Evolutionary conservation across 306 rosid genomes (phyloP).

Genomic region (Quercus cerris): DNA sequence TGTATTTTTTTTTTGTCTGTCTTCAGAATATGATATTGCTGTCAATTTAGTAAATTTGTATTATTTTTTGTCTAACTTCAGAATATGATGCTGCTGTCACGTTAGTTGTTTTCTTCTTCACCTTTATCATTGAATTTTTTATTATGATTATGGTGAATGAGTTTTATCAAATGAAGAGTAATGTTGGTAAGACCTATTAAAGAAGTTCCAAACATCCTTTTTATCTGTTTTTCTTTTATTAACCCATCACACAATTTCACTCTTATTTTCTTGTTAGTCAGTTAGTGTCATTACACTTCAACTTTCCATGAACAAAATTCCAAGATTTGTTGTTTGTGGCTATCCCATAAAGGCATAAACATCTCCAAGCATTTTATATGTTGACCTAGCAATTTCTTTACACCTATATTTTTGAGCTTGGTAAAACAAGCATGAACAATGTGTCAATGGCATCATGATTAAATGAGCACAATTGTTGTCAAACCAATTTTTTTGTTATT

Average conservation of each 20-base stretch:
- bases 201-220: not conserved
- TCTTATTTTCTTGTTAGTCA: not conserved
- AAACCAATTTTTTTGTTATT: not conserved
- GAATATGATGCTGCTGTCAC: not conserved
- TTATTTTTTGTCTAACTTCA: no score
- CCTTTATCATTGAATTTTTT: not conserved
- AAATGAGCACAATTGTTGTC: not conserved
- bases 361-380: not conserved
- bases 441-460: not conserved
- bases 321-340: not conserved
- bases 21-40: not conserved
- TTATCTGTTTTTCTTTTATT: not conserved
- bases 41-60: not conserved
- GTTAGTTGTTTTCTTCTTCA: not conserved
- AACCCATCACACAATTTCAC: not conserved
- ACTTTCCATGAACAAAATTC: not conserved
- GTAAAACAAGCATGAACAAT: not conserved
- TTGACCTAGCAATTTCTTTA: not conserved
- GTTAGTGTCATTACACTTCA: not conserved
- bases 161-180: slow-evolving; percentile 2
- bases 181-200: not conserved
- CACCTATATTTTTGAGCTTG: not conserved
- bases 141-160: not conserved
- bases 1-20: no score
- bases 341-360: not conserved